Evolutionary conservation across 2,329 filamentous ascomycete species (phyloP).

Genomic region (Trichoderma cornu-damae): DNA sequence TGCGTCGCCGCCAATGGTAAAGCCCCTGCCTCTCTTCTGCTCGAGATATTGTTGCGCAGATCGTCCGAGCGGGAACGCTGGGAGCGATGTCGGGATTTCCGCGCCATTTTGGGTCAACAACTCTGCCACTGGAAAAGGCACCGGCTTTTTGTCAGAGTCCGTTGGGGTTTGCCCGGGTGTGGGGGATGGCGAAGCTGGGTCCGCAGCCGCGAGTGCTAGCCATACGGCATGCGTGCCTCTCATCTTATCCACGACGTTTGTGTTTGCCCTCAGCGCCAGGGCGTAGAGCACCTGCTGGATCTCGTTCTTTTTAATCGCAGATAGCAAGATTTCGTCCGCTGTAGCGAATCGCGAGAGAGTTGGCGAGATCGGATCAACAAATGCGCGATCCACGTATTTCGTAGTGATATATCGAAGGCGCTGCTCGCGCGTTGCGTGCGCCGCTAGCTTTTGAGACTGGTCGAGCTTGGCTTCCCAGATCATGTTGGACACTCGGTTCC

Average conservation of each 20-base stretch:
- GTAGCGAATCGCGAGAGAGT: conserved; percentile 71
- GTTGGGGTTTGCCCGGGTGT: conserved; percentile 38
- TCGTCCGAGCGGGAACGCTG: conserved; percentile 76
- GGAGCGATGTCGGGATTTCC: conserved; percentile 69
- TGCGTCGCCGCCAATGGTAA: conserved; percentile 50
- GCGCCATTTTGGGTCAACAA: conserved; percentile 90
- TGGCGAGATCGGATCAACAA: conserved; percentile 70
- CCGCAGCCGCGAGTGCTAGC: conserved; percentile 84
- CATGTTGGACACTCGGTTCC: conserved; percentile 93
- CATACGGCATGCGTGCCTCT: conserved; percentile 85
- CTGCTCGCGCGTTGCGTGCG: conserved; percentile 80
- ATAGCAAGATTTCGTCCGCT: conserved; percentile 81
- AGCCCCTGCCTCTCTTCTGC: conserved; percentile 56
- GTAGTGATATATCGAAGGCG: conserved; percentile 90
- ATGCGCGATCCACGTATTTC: conserved; percentile 85
- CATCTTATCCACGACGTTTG: conserved; percentile 80
- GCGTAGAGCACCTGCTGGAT: conserved; percentile 90
- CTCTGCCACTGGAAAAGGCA: conserved; percentile 84
- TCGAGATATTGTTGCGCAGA: conserved; percentile 81
- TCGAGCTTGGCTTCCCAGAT: conserved; percentile 90
- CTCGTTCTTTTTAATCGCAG: conserved; percentile 93
- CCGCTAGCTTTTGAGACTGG: conserved; percentile 62
- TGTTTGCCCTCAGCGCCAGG: conserved; percentile 77
- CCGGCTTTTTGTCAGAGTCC: conserved; percentile 46
- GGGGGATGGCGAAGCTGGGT: conserved; percentile 71